A percentile compares a stretch with the other conserved stretches of the same genome.
These are phyloP conservation scores for Phaeosphaeria sp. DNA, from an alignment of 2,329 filamentous ascomycete genomes.

Conservation along the genomic window DNA sequence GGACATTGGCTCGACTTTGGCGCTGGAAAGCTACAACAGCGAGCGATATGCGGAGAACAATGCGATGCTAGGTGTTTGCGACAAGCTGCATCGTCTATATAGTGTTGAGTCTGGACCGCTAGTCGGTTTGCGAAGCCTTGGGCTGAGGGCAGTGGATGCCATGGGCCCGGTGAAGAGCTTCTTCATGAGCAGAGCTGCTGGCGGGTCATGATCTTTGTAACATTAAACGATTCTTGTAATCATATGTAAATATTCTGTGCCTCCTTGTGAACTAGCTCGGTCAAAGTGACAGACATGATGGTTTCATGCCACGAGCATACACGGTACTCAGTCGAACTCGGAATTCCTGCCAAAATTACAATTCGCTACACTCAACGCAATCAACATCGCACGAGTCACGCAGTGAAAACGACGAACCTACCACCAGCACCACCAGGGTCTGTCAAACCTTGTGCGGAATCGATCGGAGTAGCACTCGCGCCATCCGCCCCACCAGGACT, in stretches of 20 bases:
- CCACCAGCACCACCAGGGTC: neutral
- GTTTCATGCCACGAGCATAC: too few relatives aligned
- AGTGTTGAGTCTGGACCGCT: slow-evolving; percentile 80
- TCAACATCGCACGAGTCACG: neutral
- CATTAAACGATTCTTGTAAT: neutral
- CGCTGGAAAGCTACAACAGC: slow-evolving; percentile 79
- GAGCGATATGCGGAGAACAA: slow-evolving; percentile 85
- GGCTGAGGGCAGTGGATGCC: slow-evolving; percentile 76
- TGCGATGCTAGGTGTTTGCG: slow-evolving; percentile 77
- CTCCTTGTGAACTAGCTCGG: too few relatives aligned
- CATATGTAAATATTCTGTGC: neutral
- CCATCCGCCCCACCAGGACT: slow-evolving; percentile 11
- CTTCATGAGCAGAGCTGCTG: slow-evolving; percentile 75
- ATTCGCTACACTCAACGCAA: neutral
- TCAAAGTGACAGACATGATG: too few relatives aligned
- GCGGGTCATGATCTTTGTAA: slow-evolving; percentile 27
- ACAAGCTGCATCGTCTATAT: slow-evolving; percentile 93
- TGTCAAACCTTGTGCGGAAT: neutral
- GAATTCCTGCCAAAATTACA: neutral
- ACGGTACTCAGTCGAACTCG: too few relatives aligned
- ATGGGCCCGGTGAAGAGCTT: slow-evolving; percentile 79
- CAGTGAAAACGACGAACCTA: neutral
- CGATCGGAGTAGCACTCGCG: slow-evolving; percentile 1
- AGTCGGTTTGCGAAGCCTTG: slow-evolving; percentile 78
- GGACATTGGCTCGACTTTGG: slow-evolving; percentile 81